Conservation (phyloP, 495 filamentous ascomycete genomes). For the Annulohypoxylon bovei region DNA sequence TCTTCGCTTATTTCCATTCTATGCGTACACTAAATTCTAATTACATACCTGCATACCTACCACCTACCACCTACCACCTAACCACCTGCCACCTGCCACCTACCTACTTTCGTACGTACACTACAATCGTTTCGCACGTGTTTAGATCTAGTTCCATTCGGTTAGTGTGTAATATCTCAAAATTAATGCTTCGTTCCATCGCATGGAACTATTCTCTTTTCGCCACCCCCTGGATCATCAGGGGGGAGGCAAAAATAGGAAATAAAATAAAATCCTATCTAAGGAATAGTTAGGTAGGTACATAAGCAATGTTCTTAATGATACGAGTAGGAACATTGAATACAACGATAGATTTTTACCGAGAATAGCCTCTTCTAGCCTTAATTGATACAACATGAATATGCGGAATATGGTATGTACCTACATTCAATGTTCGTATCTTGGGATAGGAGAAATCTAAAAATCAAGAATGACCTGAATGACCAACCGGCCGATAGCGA, state of each 20-base stretch:
- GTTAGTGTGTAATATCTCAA: constrained; percentile 13
- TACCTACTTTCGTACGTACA: background rate
- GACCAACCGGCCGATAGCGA: constrained; percentile 1
- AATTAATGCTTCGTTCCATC: constrained; percentile 15
- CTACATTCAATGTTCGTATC: background rate
- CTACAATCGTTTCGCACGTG: constrained; percentile 5
- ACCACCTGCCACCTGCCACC: no score
- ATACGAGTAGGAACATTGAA: background rate
- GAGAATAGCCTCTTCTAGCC: constrained; percentile 28
- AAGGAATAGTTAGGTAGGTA: background rate
- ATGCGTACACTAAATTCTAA: background rate
- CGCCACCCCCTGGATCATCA: constrained; percentile 50
- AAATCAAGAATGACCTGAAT: background rate
- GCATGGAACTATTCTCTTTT: constrained; percentile 24
- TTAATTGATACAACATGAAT: background rate
- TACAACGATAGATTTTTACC: constrained; percentile 21
- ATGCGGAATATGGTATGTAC: no score
- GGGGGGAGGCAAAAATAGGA: constrained; percentile 43
- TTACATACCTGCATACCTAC: no score
- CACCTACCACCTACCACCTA: no score
- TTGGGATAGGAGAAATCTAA: background rate
- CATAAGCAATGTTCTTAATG: background rate
- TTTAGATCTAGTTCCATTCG: constrained; percentile 1
- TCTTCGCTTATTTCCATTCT: background rate
- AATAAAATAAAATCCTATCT: background rate